Evolutionary conservation across 805 yeast genomes (phyloP).

Genomic region (Diddensiella transvaalensis): DNA sequence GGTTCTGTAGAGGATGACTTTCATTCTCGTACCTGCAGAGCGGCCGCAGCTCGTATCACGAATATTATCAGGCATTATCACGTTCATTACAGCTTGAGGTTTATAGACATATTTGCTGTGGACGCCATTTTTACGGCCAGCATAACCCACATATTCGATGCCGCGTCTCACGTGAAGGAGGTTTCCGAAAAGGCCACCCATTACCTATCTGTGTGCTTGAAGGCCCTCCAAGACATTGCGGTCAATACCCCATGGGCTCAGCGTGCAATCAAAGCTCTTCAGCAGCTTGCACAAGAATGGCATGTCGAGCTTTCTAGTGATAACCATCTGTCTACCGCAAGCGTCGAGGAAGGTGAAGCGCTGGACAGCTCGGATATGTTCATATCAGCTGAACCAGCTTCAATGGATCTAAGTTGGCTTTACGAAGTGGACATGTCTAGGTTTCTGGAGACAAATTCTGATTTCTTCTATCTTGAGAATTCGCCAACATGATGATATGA

Average conservation of each 20-base stretch:
- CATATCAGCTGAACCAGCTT: too few species aligned
- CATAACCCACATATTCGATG: not conserved
- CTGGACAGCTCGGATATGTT: not conserved
- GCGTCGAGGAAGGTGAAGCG: not conserved
- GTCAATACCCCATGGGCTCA: not conserved
- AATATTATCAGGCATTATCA: not conserved
- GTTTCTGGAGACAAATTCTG: not conserved
- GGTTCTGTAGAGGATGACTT: not conserved
- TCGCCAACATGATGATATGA: too few species aligned
- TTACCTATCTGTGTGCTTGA: not conserved
- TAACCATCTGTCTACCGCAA: not conserved
- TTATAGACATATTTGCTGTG: not conserved
- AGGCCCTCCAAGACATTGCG: not conserved
- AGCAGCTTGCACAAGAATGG: not conserved
- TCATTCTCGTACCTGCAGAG: not conserved
- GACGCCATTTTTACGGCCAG: not conserved
- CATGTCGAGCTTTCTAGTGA: not conserved
- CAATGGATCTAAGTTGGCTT: not conserved
- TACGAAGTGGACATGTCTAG: not conserved
- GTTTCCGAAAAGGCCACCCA: not conserved
- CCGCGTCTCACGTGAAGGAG: not conserved
- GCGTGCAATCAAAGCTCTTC: not conserved
- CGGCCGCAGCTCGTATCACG: not conserved
- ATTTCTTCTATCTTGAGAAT: not conserved
- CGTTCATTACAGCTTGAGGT: not conserved